A percentile compares a stretch with the other conserved stretches of the same genome.
Conservation (phyloP, 2,329 filamentous ascomycete genomes). For the Madurella fahalii region DNA sequence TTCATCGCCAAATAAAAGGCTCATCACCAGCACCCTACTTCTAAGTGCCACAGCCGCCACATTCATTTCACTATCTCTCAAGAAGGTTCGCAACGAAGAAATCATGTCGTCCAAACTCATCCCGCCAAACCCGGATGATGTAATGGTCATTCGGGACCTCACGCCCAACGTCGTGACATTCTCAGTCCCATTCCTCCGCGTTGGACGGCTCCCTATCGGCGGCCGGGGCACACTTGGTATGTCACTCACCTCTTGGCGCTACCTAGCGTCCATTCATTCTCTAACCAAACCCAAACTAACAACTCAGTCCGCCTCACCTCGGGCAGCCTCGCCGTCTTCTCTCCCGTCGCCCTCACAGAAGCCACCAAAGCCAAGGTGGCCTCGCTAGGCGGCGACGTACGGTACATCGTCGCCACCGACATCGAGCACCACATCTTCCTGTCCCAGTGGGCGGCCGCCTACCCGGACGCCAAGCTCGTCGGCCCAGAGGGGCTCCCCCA, state of each 20-base stretch:
- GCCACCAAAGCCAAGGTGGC: constrained; percentile 62
- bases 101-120: constrained; percentile 61
- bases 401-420: constrained; percentile 84
- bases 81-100: constrained; percentile 16
- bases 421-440: constrained; percentile 95
- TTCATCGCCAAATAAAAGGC: background rate
- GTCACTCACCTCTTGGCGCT: constrained; percentile 22
- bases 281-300: too few species aligned
- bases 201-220: constrained; percentile 75
- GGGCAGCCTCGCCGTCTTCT: constrained; percentile 82
- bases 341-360: constrained; percentile 78
- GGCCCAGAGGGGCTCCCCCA: constrained; percentile 78
- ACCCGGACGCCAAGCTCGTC: constrained; percentile 73
- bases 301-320: constrained; percentile 67
- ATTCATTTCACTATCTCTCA: constrained; percentile 65
- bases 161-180: constrained; percentile 74
- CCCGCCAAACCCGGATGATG: constrained; percentile 67
- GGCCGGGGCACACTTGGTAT: constrained; percentile 81
- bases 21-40: constrained; percentile 39
- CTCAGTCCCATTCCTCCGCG: constrained; percentile 79
- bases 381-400: constrained; percentile 64
- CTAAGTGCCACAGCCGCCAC: constrained; percentile 17
- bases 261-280: background rate
- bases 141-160: constrained; percentile 87
- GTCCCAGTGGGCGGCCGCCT: constrained; percentile 76